Evolutionary conservation across 345 rosid species (phyloP).

Genomic region (thale cress (Arabidopsis thaliana)): DNA sequence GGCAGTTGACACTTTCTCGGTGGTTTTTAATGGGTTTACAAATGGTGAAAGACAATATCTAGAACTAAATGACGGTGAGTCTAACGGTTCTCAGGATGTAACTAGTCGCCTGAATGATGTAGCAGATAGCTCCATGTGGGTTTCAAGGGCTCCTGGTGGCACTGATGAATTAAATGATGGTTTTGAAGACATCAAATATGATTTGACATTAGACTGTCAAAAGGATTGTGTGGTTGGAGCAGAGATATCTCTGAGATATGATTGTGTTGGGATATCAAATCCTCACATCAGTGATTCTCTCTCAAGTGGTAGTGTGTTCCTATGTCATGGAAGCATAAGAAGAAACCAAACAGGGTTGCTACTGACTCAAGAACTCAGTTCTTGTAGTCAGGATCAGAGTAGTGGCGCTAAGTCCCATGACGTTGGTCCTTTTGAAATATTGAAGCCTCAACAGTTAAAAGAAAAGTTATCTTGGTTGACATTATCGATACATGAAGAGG

Average conservation of each 20-base stretch:
- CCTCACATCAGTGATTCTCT: conserved; percentile 47
- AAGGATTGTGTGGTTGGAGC: conserved; percentile 39
- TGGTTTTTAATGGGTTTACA: conserved; percentile 45
- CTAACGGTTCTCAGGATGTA: conserved; percentile 41
- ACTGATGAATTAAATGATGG: conserved; percentile 43
- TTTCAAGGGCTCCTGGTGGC: conserved; percentile 46
- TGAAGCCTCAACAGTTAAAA: conserved; percentile 55
- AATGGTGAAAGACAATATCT: conserved; percentile 44
- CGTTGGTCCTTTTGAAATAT: conserved; percentile 54
- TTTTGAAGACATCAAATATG: conserved; percentile 45
- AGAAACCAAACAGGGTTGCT: conserved; percentile 45
- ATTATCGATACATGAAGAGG: conserved; percentile 79
- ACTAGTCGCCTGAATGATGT: conserved; percentile 46
- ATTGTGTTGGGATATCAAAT: conserved; percentile 47
- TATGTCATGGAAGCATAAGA: conserved; percentile 54
- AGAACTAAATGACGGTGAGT: conserved; percentile 42
- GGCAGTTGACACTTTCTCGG: conserved; percentile 35
- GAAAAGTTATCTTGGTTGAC: conserved; percentile 83
- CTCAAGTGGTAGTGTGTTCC: conserved; percentile 42
- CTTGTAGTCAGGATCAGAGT: conserved; percentile 47
- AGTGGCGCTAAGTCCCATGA: conserved; percentile 47
- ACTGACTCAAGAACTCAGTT: conserved; percentile 53
- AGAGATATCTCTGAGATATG: conserved; percentile 41
- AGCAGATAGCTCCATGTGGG: conserved; percentile 51
- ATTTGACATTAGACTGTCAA: conserved; percentile 43